Evolutionary conservation across 1,284 basidiomycete genomes (phyloP).

Genomic region (Pseudozyma pruni): DNA sequence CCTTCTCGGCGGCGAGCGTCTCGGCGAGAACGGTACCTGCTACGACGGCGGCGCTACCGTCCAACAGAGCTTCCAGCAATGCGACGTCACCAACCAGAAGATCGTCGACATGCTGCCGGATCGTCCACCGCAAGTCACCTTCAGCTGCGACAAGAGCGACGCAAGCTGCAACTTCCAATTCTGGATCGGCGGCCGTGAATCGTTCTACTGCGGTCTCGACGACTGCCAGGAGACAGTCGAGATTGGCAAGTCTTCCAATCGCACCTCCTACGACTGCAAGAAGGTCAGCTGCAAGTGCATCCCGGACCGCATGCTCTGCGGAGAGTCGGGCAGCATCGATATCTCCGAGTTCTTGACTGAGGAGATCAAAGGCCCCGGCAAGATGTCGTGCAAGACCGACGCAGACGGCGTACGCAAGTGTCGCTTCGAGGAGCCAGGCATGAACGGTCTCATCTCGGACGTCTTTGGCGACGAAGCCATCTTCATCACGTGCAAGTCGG

Average conservation of each 20-base stretch:
- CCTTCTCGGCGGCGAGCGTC: constrained; percentile 49
- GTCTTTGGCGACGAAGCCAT: constrained; percentile 94
- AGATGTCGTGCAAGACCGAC: constrained; percentile 81
- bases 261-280: constrained; percentile 71
- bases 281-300: constrained; percentile 90
- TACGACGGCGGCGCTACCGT: constrained; percentile 91
- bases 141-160: constrained; percentile 69
- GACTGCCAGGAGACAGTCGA: constrained; percentile 72
- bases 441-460: constrained; percentile 92
- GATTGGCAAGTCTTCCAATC: constrained; percentile 18
- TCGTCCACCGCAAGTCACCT: constrained; percentile 91
- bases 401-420: constrained; percentile 71
- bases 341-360: constrained; percentile 91
- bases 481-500: constrained; percentile 84
- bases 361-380: constrained; percentile 89
- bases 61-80: constrained; percentile 94
- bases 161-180: constrained; percentile 71
- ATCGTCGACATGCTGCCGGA: constrained; percentile 88
- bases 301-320: constrained; percentile 91
- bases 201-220: constrained; percentile 90
- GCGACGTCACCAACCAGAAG: constrained; percentile 90
- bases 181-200: constrained; percentile 92
- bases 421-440: constrained; percentile 91
- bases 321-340: constrained; percentile 95
- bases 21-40: constrained; percentile 83